phyloP scores from a whole-genome alignment of 257 asterid species.

The Solanum tarapatanum region DNA sequence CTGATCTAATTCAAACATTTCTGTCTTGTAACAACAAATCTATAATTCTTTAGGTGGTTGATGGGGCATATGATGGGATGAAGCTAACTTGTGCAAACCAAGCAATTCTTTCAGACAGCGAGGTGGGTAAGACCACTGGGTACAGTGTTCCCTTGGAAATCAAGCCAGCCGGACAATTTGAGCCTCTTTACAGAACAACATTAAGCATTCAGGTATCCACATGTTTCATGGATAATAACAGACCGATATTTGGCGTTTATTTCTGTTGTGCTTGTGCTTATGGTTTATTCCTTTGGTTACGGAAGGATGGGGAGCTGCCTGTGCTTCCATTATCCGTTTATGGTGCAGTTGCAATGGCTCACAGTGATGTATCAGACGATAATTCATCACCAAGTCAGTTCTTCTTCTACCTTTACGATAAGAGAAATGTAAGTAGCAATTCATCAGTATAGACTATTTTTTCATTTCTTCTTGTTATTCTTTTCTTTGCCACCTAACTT shows the following conservation, averaged over 20 bases:
- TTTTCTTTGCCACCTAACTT: background rate
- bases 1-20: background rate
- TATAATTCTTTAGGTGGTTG: conserved; percentile 47
- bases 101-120: conserved; percentile 68
- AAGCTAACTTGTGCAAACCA: conserved; percentile 68
- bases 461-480: background rate
- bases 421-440: conserved; percentile 64
- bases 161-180: conserved; percentile 91
- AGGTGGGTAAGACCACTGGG: conserved; percentile 45
- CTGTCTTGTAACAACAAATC: background rate
- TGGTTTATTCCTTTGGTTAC: conserved; percentile 1
- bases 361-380: conserved; percentile 68
- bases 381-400: conserved; percentile 92
- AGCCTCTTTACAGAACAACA: conserved; percentile 83
- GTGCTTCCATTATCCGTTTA: conserved; percentile 93
- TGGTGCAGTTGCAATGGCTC: conserved; percentile 94
- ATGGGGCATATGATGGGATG: conserved; percentile 76
- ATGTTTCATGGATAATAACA: background rate
- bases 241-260: background rate
- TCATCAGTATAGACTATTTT: background rate
- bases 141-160: conserved; percentile 77
- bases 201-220: conserved; percentile 64
- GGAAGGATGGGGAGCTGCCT: conserved; percentile 91
- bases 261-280: background rate
- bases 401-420: conserved; percentile 89